A percentile compares a stretch with the other conserved stretches of the same genome.
These are phyloP conservation scores for Begonia peltatifolia DNA, from an alignment of 306 rosid species.

Conservation along the genomic window DNA sequence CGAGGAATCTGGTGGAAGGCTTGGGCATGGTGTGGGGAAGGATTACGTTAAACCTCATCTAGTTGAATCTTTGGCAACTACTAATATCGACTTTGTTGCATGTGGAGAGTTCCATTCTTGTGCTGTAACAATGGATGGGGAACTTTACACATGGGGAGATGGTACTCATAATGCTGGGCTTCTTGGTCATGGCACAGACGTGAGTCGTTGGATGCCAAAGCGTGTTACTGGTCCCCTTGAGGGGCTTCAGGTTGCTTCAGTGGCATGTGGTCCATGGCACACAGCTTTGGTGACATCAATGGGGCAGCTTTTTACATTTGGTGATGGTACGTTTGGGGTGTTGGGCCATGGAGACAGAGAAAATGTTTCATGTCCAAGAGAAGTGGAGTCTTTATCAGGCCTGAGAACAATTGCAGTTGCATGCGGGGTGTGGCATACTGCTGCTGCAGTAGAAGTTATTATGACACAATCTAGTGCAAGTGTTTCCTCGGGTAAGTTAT, in stretches of 20 bases:
- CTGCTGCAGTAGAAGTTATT: conserved; percentile 93
- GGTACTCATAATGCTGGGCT: conserved; percentile 62
- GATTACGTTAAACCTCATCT: conserved; percentile 87
- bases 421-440: conserved; percentile 99
- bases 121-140: conserved; percentile 96
- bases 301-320: conserved; percentile 89
- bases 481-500: conserved; percentile 83
- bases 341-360: conserved; percentile 86
- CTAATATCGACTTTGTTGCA: conserved; percentile 72
- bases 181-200: conserved; percentile 73
- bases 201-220: conserved; percentile 91
- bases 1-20: conserved; percentile 94
- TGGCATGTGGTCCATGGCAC: conserved; percentile 99
- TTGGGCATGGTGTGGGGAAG: conserved; percentile 89
- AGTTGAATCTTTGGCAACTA: conserved; percentile 61
- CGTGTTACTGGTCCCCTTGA: conserved; percentile 79
- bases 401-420: conserved; percentile 89
- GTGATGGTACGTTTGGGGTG: conserved; percentile 97
- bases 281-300: conserved; percentile 90
- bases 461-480: conserved; percentile 76
- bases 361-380: conserved; percentile 73
- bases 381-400: conserved; percentile 92
- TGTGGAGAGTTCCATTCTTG: conserved; percentile 96
- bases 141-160: conserved; percentile 96
- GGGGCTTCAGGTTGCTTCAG: conserved; percentile 80